A percentile compares a stretch with the other conserved stretches of the same genome.
phyloP scores from a whole-genome alignment of 75 land plant species.

The Pinus albicaulis region DNA sequence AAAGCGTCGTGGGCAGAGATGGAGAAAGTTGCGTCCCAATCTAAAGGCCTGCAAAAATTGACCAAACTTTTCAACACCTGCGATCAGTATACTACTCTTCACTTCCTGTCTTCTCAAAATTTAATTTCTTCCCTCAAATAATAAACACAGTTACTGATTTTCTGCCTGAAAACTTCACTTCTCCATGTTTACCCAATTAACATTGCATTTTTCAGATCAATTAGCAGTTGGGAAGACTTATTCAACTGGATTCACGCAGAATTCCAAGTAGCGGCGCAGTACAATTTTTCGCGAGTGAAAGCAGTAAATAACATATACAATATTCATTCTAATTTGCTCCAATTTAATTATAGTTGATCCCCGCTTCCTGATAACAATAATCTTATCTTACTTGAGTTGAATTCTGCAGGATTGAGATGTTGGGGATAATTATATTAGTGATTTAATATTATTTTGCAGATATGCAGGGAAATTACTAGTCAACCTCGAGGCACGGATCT shows the following conservation, averaged over 20 bases:
- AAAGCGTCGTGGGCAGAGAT: constrained; percentile 51
- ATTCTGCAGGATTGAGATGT: background rate
- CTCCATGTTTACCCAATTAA: too few relatives aligned
- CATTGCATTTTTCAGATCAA: background rate
- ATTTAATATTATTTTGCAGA: background rate
- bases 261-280: background rate
- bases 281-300: background rate
- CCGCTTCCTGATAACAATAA: background rate
- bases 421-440: too few relatives aligned
- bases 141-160: too few relatives aligned
- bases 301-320: background rate
- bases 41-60: constrained; percentile 39
- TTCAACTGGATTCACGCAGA: background rate
- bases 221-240: background rate
- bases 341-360: too few relatives aligned
- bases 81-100: too few relatives aligned
- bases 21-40: constrained; percentile 27
- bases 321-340: background rate
- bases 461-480: constrained; percentile 43
- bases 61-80: too few relatives aligned
- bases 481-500: constrained; percentile 22
- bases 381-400: background rate
- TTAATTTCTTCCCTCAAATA: too few relatives aligned
- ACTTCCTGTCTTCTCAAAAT: too few relatives aligned
- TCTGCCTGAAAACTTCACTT: too few relatives aligned